Evolutionary conservation across 257 asterid species (phyloP), one percentile per base, ranked within the genome.

Genomic region (Przewalskia tangutica): DNA sequence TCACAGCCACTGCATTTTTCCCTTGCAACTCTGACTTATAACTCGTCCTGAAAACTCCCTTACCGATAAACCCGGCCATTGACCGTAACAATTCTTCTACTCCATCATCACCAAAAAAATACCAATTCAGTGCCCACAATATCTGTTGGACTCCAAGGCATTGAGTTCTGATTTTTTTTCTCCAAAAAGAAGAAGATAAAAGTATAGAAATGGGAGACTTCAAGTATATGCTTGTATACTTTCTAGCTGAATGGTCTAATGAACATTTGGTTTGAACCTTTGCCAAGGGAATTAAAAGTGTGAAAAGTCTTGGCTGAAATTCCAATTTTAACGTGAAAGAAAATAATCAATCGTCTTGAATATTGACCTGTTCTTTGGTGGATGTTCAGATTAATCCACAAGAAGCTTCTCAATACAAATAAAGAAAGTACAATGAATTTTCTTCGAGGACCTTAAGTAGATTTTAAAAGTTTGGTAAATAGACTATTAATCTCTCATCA

Each of bases 51-150:
- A 84, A 84, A 7, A 82, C 77, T 0, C 87, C 86, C 53, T 75
- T 86, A 0, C 81, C 87, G 64, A 82, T 9, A 3, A 64, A 59
- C 80, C 71, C 83, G 7, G 86, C 84, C 6, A 48, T 7, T 4
- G 84, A 79, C 5, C 40, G 18, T 8, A 84, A 50, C 84, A 86
- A 82, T 17, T 84, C 84, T 8, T 82, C 79, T 50, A 84, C 42
- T 40, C 70, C 68, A 18, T 2, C 87, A 20, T 65, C 59, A 8
- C 81, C 78, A 11, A 77, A 64, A 64, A 82, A 86, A 85, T 44
- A 82, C 81, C 78, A 85, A 50, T 34, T 82, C 3, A 16, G 4
- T 20, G 56, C 32, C 62, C 14, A 42, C 62, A 81, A 53, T 51
- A 32, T 59, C 79, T 56, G 54, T 50, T 23, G 81, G 81, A 9